These are phyloP conservation scores for Ceratorhiza oryzae-sativae DNA, from an alignment of 1,284 basidiomycete species.

Conservation along the genomic window DNA sequence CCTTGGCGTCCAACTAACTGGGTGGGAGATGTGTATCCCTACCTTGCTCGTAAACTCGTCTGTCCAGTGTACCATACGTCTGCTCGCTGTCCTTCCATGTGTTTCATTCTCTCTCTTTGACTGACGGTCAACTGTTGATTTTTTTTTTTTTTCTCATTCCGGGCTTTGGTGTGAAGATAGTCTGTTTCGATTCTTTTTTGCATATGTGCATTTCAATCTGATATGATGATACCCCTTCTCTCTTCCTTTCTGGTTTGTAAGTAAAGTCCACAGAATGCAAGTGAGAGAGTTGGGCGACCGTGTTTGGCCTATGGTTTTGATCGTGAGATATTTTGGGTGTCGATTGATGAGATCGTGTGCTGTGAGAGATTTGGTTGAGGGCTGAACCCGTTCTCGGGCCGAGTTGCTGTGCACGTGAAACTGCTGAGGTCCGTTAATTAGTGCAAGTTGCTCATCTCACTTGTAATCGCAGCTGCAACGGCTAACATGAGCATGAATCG, in stretches of 20 bases:
- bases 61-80: constrained; percentile 4
- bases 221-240: constrained; percentile 20
- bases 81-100: constrained; percentile 6
- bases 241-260: not conserved
- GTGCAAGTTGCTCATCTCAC: too few species aligned
- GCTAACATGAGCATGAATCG: not conserved
- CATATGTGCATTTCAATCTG: constrained; percentile 10
- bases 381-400: too few species aligned
- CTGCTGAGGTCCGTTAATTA: too few species aligned
- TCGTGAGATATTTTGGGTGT: not conserved
- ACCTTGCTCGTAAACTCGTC: not conserved
- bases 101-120: not conserved
- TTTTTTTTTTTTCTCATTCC: not conserved
- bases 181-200: not conserved
- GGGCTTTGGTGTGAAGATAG: not conserved
- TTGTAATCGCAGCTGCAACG: not conserved
- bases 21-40: constrained; percentile 33
- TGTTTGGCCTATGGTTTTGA: not conserved
- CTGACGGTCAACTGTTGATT: constrained; percentile 3
- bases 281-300: not conserved
- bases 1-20: constrained; percentile 12
- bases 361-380: too few species aligned
- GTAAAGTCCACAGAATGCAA: not conserved
- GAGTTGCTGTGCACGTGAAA: too few species aligned
- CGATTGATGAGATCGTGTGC: not conserved